phyloP scores from a whole-genome alignment of 768 basidiomycete genomes.

The Rhizopogon sp. region DNA sequence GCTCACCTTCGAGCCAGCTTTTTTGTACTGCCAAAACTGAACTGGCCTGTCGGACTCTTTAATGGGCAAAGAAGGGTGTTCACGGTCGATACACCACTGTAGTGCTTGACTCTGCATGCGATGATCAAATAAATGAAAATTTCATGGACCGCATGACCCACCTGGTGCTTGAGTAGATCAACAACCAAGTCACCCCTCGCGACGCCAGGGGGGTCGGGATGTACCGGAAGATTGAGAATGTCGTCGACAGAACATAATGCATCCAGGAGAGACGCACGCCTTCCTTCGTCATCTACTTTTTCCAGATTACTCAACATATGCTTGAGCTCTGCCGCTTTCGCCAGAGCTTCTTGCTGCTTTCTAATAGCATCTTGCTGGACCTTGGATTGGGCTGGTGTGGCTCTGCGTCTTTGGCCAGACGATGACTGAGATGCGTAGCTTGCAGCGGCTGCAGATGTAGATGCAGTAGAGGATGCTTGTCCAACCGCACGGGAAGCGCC shows the following conservation, averaged over 20 bases:
- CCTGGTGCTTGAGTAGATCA: slow-evolving; percentile 82
- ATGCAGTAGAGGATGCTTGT: slow-evolving; percentile 9
- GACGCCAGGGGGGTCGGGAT: slow-evolving; percentile 69
- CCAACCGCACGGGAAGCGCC: slow-evolving; percentile 11
- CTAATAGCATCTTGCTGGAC: slow-evolving; percentile 30
- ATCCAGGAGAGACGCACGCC: slow-evolving; percentile 68
- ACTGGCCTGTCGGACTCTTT: slow-evolving; percentile 66
- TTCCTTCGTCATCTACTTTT: slow-evolving; percentile 72
- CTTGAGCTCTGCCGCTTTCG: slow-evolving; percentile 62
- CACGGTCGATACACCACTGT: slow-evolving; percentile 79
- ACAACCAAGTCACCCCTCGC: slow-evolving; percentile 62
- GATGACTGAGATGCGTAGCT: slow-evolving; percentile 10
- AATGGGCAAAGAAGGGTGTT: slow-evolving; percentile 72
- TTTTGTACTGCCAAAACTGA: slow-evolving; percentile 84
- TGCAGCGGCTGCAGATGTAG: slow-evolving; percentile 12
- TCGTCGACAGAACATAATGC: slow-evolving; percentile 65
- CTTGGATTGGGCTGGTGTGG: slow-evolving; percentile 17
- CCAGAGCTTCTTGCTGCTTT: slow-evolving; percentile 44
- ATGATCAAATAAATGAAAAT: neutral
- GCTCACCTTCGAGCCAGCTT: slow-evolving; percentile 48
- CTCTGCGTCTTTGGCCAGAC: slow-evolving; percentile 13
- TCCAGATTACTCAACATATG: slow-evolving; percentile 63
- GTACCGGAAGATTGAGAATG: slow-evolving; percentile 62
- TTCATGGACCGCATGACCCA: slow-evolving; percentile 16
- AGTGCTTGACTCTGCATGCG: slow-evolving; percentile 66